Conservation (phyloP, 768 basidiomycete genomes). For the Termitomyces sp. region DNA sequence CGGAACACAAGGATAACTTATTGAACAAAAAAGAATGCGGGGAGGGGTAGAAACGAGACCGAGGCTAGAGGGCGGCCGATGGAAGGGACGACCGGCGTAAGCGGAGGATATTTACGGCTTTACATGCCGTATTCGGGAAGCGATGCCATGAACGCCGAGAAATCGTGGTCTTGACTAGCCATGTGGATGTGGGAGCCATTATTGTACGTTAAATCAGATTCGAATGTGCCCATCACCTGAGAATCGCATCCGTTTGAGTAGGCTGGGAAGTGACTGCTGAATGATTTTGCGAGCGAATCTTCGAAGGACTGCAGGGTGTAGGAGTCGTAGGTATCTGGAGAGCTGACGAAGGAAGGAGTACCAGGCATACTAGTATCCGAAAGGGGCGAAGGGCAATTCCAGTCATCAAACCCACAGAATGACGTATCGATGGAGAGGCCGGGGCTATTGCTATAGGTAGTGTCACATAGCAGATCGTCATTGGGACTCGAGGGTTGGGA, state of each 20-base stretch:
- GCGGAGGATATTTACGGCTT: constrained; percentile 9
- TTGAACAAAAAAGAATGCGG: constrained; percentile 6
- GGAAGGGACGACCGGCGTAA: not conserved
- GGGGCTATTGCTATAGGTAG: constrained; percentile 8
- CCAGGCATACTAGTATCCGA: constrained; percentile 30
- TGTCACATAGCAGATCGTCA: constrained; percentile 6
- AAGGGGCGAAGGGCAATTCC: constrained; percentile 40
- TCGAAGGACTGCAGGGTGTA: constrained; percentile 27
- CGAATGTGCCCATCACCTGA: constrained; percentile 12
- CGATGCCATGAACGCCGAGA: constrained; percentile 32
- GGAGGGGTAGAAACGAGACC: not conserved
- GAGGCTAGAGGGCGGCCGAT: not conserved
- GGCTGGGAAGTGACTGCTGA: constrained; percentile 17
- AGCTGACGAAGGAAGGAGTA: constrained; percentile 31
- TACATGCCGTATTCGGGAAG: constrained; percentile 26
- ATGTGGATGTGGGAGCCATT: constrained; percentile 18
- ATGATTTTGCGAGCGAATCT: constrained; percentile 22
- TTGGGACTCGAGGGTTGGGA: constrained; percentile 17
- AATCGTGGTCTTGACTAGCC: constrained; percentile 23
- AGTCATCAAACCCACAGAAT: constrained; percentile 30
- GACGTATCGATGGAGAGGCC: constrained; percentile 35
- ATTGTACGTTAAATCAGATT: constrained; percentile 15
- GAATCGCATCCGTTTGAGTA: constrained; percentile 15
- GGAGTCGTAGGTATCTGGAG: constrained; percentile 22
- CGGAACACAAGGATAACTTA: not conserved